These are phyloP conservation scores for Hermanozyma aechmeae DNA, from an alignment of 805 yeast species.

Conservation along the genomic window DNA sequence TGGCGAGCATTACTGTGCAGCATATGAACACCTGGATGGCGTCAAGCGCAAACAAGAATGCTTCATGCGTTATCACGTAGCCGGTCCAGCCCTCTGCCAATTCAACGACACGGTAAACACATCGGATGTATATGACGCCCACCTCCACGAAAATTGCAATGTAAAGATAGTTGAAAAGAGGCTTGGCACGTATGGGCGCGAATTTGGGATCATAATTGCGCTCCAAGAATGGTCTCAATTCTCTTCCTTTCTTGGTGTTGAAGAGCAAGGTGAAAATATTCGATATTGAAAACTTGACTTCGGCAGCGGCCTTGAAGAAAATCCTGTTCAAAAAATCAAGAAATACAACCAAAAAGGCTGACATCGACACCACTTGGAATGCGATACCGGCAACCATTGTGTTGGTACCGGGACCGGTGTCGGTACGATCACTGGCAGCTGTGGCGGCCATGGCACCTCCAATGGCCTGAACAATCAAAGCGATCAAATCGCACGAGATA, in stretches of 20 bases:
- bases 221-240: too few relatives aligned
- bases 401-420: background rate
- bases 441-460: background rate
- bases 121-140: background rate
- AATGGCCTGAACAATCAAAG: background rate
- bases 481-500: conserved; percentile 5
- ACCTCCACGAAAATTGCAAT: background rate
- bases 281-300: too few relatives aligned
- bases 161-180: background rate
- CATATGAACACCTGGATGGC: background rate
- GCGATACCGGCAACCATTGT: conserved; percentile 2
- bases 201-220: too few relatives aligned
- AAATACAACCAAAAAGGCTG: conserved; percentile 1
- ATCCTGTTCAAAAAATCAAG: conserved; percentile 1
- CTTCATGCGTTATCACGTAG: conserved; percentile 1
- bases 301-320: conserved; percentile 1
- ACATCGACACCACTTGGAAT: conserved; percentile 1
- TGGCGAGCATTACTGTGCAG: background rate
- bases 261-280: too few relatives aligned
- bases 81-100: conserved; percentile 2
- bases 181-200: too few relatives aligned
- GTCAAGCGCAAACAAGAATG: conserved; percentile 1
- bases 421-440: background rate
- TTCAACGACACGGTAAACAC: background rate
- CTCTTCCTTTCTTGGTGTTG: too few relatives aligned